These are phyloP conservation scores for Eudorina sp. DNA, from an alignment of 139 green algal species.

Conservation along the genomic window DNA sequence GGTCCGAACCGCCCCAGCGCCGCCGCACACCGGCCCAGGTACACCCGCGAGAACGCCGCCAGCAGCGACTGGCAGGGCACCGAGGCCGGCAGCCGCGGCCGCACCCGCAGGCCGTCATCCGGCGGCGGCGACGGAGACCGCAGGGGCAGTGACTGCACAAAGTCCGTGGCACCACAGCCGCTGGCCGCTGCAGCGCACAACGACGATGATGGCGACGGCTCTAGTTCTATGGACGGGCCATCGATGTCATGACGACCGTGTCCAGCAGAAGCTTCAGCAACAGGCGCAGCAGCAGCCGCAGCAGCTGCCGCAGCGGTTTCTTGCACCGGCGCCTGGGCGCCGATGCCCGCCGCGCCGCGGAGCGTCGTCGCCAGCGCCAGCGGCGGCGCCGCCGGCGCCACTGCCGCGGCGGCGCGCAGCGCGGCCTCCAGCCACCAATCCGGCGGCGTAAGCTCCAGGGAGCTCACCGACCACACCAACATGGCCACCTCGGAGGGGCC, in stretches of 20 bases:
- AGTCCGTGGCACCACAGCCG: too few relatives aligned
- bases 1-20: background rate
- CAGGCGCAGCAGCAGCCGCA: too few relatives aligned
- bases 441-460: slow-evolving; percentile 1
- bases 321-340: background rate
- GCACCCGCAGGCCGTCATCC: background rate
- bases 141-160: too few relatives aligned
- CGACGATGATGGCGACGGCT: too few relatives aligned
- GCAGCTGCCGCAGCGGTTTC: background rate
- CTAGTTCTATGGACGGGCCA: too few relatives aligned
- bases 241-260: too few relatives aligned
- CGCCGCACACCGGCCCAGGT: slow-evolving; percentile 7
- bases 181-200: too few relatives aligned
- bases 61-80: slow-evolving; percentile 13
- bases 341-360: slow-evolving; percentile 1
- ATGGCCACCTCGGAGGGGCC: slow-evolving; percentile 17
- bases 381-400: background rate
- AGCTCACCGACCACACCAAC: slow-evolving; percentile 41
- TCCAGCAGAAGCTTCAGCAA: too few relatives aligned
- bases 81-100: background rate
- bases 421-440: background rate
- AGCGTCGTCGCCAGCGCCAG: slow-evolving; percentile 40
- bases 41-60: slow-evolving; percentile 13
- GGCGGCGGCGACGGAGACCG: too few relatives aligned
- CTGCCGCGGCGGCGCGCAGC: slow-evolving; percentile 8